These are phyloP conservation scores for Cadophora luteo-olivacea DNA, from an alignment of 2,329 filamentous ascomycete genomes.

Conservation along the genomic window DNA sequence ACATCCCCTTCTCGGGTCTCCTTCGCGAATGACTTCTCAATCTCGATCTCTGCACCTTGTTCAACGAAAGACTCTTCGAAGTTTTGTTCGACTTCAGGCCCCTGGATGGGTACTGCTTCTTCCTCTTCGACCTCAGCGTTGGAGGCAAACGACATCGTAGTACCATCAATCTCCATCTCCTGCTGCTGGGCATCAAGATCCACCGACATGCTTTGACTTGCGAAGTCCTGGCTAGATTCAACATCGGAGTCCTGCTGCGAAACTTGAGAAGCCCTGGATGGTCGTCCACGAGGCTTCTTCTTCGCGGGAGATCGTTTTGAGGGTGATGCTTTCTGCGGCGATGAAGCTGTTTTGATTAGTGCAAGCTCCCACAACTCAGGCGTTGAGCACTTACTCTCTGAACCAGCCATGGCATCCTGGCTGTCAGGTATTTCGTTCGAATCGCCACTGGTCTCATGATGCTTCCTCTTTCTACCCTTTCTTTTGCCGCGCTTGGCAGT, in stretches of 20 bases:
- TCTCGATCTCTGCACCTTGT: not conserved
- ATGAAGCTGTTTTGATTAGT: constrained; percentile 17
- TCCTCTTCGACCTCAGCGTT: not conserved
- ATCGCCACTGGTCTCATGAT: constrained; percentile 25
- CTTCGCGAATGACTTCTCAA: not conserved
- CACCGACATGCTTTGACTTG: constrained; percentile 16
- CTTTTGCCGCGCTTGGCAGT: constrained; percentile 20
- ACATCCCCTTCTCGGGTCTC: not conserved
- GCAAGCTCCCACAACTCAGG: too few relatives aligned
- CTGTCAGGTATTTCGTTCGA: constrained; percentile 35
- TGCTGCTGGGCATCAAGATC: constrained; percentile 28
- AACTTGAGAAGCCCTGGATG: constrained; percentile 24
- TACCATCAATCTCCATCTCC: constrained; percentile 17
- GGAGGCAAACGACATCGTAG: not conserved
- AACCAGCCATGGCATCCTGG: constrained; percentile 29
- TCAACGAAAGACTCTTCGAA: not conserved
- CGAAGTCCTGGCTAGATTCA: constrained; percentile 21
- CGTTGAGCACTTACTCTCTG: constrained; percentile 25
- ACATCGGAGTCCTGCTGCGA: constrained; percentile 5
- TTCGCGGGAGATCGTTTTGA: constrained; percentile 16
- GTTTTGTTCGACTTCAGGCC: not conserved
- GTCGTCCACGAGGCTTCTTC: constrained; percentile 30
- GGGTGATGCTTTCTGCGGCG: constrained; percentile 23
- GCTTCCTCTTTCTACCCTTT: constrained; percentile 35
- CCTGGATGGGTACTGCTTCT: not conserved